These are phyloP conservation scores for Hericium alpestre DNA, from an alignment of 768 basidiomycete species.

Conservation along the genomic window DNA sequence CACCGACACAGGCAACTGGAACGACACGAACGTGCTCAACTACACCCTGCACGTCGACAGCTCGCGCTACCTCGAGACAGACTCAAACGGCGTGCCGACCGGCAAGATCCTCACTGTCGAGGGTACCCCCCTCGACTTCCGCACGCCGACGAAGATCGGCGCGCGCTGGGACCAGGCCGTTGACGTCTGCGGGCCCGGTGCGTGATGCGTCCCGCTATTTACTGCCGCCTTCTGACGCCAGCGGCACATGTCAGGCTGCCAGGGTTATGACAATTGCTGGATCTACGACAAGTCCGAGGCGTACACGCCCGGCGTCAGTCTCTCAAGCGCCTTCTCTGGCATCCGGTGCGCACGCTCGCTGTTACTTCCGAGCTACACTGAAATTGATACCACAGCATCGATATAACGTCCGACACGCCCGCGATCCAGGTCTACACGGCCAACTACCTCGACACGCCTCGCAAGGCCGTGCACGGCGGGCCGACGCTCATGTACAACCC, in stretches of 20 bases:
- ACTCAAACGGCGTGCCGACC: conserved; percentile 31
- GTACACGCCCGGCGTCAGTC: conserved; percentile 24
- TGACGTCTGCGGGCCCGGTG: conserved; percentile 32
- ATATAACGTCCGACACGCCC: conserved; percentile 34
- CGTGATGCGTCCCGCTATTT: not conserved
- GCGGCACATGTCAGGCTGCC: conserved; percentile 22
- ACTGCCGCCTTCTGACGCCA: not conserved
- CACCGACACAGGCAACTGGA: conserved; percentile 1
- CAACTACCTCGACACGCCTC: conserved; percentile 30
- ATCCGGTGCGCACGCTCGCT: conserved; percentile 20
- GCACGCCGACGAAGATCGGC: conserved; percentile 30
- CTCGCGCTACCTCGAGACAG: conserved; percentile 29
- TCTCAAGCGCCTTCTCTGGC: conserved; percentile 38
- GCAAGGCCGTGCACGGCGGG: conserved; percentile 34
- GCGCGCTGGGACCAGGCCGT: conserved; percentile 23
- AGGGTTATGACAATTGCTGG: conserved; percentile 39
- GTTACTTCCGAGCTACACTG: not conserved
- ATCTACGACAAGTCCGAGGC: conserved; percentile 26
- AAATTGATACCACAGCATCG: conserved; percentile 20
- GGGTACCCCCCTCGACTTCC: conserved; percentile 33
- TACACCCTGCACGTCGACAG: conserved; percentile 22
- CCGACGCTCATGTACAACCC: conserved; percentile 23
- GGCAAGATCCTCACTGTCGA: conserved; percentile 26
- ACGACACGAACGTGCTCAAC: not conserved
- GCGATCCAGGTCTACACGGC: conserved; percentile 37